Evolutionary conservation across 78 protist species (phyloP), one percentile per base, ranked within the genome.

Genomic region (slime mould (Dictyostelium discoideum)): DNA sequence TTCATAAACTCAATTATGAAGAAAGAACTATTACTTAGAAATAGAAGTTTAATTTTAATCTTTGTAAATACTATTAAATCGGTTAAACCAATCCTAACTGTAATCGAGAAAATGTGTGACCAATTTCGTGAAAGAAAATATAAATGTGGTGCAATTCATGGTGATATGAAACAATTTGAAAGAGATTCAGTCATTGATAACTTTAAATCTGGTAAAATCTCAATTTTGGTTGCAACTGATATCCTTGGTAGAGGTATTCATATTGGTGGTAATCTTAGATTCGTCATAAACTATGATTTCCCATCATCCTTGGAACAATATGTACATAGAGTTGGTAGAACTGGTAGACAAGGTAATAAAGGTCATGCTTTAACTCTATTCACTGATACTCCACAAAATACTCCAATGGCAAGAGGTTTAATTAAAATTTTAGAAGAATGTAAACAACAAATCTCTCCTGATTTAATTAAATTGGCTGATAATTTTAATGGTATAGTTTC

Each of bases 241-340:
- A 99, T 99, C 7, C 98, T 99, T 48, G 98, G 99, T 22, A 98
- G 99, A 79, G 99, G 99, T 8, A 96, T 99, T 50, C 99, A 99
- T 97, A 98, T 99, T n/a, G 73, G 78, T 54, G 72, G 77, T 69
- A 92, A 97, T 83, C 99, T 99, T 22, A 32, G 92, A 72, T 98
- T 95, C 81, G 99, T 99, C 60, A 98, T 99, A 84, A 99, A 99
- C 96, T 99, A 96, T 98, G 99, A 99, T 97, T 86, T 99, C 93
- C 99, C 99, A 48, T 50, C 63, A 44, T 82, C 95, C 0, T 39
- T 82, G 29, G 95, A 90, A 57, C 95, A 97, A 39, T 99, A 99
- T 87, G 99, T 99, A 50, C 99, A 99, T 95, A 81, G 97, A 37
- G 96, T 96, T 81, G 97, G 97, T 76, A 92, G 97, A 85, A 96